Evolutionary conservation across 2,329 filamentous ascomycete genomes (phyloP), one percentile per base, ranked within the genome.

Genomic region (Monosporascus sp.): DNA sequence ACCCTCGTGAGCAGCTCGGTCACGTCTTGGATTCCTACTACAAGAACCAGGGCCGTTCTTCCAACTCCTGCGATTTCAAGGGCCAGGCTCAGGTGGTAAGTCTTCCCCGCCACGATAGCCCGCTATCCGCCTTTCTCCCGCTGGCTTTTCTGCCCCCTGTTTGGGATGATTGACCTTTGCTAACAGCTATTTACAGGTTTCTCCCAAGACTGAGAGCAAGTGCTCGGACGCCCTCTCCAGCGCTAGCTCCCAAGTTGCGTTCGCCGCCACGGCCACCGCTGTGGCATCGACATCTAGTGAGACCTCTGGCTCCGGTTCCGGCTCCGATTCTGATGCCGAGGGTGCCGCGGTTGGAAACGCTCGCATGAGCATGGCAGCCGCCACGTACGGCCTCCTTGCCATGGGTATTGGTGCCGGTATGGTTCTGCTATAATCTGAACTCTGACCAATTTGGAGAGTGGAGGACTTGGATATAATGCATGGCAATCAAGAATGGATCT

Each of bases 1-100:
- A 77, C 63, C 60, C 79, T 58, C 78, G 76, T 59, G 74, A 86
- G 69, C 77, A 85, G 70, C 76, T 87, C 36, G 78, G 76, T 48
- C 84, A 80, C 65, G 80, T 78, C 49, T 74, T 86, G 57, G 78
- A 86, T 70, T 70, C 78, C 56, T 87, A 86, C 71, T 82, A 81
- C 69, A 59, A 69, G 31, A 72, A 71, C 59, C 73, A 84, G 58
- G 73, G 74, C 57, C 73, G 74, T 52, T 69, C 70, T 37, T 67
- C 71, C 38, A 70, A 71, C 46, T 80, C 83, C 27, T 87, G 84
- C 65, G 71, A 77, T 71, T 87, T 87, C 71, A 72, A 74, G 56
- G 82, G 83, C 59, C 73, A 76, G 50, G 83, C 82, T 8, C 71
- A 74, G 53, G 70, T 73, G 3, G 64, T 66, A 60, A 59, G 63